These are phyloP conservation scores for Crepidotus variabilis DNA, from an alignment of 768 basidiomycete species.

Conservation along the genomic window DNA sequence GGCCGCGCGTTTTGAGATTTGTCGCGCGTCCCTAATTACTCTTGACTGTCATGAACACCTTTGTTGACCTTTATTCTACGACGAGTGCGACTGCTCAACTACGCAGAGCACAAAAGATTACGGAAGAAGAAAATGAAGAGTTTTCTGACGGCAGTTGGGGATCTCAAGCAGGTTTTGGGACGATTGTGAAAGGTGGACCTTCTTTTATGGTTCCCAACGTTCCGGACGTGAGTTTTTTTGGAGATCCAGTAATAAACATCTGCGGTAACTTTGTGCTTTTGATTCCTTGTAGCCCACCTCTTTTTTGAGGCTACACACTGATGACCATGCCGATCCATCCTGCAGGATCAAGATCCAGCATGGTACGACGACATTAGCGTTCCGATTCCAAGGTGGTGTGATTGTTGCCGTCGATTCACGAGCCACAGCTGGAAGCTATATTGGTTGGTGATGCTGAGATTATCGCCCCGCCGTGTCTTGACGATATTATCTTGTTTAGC, in stretches of 20 bases:
- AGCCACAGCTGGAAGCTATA: slow-evolving; percentile 95
- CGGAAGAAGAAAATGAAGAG: slow-evolving; percentile 55
- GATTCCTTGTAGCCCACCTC: slow-evolving; percentile 64
- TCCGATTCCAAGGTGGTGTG: slow-evolving; percentile 94
- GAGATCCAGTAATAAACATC: not conserved
- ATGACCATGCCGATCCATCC: slow-evolving; percentile 89
- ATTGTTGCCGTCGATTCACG: slow-evolving; percentile 99
- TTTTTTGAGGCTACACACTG: slow-evolving; percentile 91
- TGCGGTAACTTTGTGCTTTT: slow-evolving; percentile 6
- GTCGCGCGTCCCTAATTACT: slow-evolving; percentile 27
- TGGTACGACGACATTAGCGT: slow-evolving; percentile 97
- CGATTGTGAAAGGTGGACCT: slow-evolving; percentile 65
- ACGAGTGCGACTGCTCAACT: slow-evolving; percentile 47
- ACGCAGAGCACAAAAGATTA: slow-evolving; percentile 40
- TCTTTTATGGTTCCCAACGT: slow-evolving; percentile 71
- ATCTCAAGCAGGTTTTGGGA: slow-evolving; percentile 79
- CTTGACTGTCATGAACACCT: slow-evolving; percentile 60
- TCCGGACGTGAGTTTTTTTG: slow-evolving; percentile 58
- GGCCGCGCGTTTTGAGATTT: slow-evolving; percentile 36
- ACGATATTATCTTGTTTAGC: slow-evolving; percentile 44
- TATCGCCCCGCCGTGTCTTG: not conserved
- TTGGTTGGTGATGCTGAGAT: slow-evolving; percentile 56
- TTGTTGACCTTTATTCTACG: slow-evolving; percentile 64
- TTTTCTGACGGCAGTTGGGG: slow-evolving; percentile 76
- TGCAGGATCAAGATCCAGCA: slow-evolving; percentile 99